Evolutionary conservation across 179 eudicot genomes (phyloP).

Genomic region (Silene vulgaris): DNA sequence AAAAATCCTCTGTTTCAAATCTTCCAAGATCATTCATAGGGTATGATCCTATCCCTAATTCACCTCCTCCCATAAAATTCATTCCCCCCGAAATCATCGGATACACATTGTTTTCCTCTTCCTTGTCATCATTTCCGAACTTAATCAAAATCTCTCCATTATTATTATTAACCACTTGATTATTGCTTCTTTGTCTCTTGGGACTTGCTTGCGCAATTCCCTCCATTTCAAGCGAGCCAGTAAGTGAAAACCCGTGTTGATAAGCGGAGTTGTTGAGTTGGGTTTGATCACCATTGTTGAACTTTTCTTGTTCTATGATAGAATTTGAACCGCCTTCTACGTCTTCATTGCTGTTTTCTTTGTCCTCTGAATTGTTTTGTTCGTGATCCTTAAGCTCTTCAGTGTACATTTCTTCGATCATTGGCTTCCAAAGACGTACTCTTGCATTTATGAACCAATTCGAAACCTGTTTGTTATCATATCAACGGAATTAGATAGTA

Average conservation of each 20-base stretch:
- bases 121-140: constrained; percentile 35
- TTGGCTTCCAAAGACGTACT: constrained; percentile 84
- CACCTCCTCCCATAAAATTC: constrained; percentile 45
- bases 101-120: constrained; percentile 32
- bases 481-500: background rate
- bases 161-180: constrained; percentile 23
- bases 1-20: constrained; percentile 47
- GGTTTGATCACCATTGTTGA: constrained; percentile 18
- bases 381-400: constrained; percentile 65
- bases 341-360: constrained; percentile 29
- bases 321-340: constrained; percentile 25
- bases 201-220: constrained; percentile 39
- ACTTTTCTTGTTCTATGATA: constrained; percentile 23
- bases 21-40: constrained; percentile 52
- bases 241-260: constrained; percentile 37
- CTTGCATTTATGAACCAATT: constrained; percentile 90
- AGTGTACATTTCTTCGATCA: constrained; percentile 79
- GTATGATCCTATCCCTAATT: constrained; percentile 40
- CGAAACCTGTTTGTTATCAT: constrained; percentile 46
- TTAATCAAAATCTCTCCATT: constrained; percentile 33
- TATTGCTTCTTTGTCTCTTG: constrained; percentile 39
- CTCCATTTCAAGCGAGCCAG: constrained; percentile 44
- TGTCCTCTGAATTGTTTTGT: constrained; percentile 33
- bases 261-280: constrained; percentile 13
- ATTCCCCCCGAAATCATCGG: constrained; percentile 38